Evolutionary conservation across 805 yeast species (phyloP), one percentile per base, ranked within the genome.

Genomic region (Ogataea henricii): DNA sequence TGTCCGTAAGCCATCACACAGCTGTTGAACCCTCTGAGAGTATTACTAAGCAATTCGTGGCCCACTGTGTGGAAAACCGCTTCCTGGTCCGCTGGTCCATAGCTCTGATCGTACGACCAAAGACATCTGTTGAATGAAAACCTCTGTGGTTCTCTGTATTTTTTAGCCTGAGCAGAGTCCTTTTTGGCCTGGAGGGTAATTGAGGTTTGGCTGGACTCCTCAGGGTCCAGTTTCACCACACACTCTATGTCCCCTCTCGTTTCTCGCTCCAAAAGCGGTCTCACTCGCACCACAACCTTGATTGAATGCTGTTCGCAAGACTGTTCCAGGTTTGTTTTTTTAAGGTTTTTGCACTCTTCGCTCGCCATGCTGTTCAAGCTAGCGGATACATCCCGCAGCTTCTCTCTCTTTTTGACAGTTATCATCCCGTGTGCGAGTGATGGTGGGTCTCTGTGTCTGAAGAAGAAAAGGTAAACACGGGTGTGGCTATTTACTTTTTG

Each of bases 1-100:
- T 87, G 96, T 6, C 96, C 96, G 65, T 90, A 89, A 66, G 71
- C 54, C 54, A 55, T 51, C 6, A 63, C 53, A 55, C 68, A 62
- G 18, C 63, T 58, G n/a, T 68, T 66, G 18, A 64, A 65, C 2
- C 96, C 96, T 53, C 77, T 78, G 43, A 86, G 62, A 3, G 87
- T 73, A 69, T 82, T 89, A 22, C 77, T 73, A 6, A 87, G 66
- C 48, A 84, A 70, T 35, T 81, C 83, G 9, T 72, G 70, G 0
- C 91, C 95, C 14, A 82, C 71, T 10, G 68, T 63, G 2, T 66
- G 59, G 57, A 83, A 87, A 3, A 85, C 76, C 1, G 62, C 62
- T 6, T 58, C 38, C 59, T 87, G 91, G 33, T 74, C 68, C 1
- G 73, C 73, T 25, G 60, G 38, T 7, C 22, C 38, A n/a, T 68